A percentile compares a stretch with the other conserved stretches of the same genome.
These are phyloP conservation scores for Kodamaea kakaduensis DNA, from an alignment of 805 yeast species.

Conservation along the genomic window DNA sequence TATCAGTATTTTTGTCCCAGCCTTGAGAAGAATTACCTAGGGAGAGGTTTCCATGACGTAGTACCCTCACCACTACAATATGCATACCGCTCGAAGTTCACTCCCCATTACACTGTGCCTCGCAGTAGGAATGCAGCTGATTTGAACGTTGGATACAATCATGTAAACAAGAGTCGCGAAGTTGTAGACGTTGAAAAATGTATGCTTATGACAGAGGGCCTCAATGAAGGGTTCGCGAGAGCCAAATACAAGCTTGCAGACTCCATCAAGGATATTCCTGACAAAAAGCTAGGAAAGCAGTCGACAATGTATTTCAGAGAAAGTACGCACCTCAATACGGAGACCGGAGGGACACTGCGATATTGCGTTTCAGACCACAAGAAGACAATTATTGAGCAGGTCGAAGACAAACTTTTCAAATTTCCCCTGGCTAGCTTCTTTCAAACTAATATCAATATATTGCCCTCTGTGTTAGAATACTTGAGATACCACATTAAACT, in stretches of 20 bases:
- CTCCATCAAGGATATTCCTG: constrained; percentile 7
- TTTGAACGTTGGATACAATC: constrained; percentile 30
- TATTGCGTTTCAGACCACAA: constrained; percentile 25
- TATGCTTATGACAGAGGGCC: constrained; percentile 30
- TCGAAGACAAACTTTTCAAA: constrained; percentile 34
- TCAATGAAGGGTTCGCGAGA: constrained; percentile 24
- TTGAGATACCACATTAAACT: constrained; percentile 20
- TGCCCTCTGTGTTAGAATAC: constrained; percentile 33
- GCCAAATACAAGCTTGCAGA: constrained; percentile 13
- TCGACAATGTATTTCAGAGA: constrained; percentile 31
- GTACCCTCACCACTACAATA: constrained; percentile 35
- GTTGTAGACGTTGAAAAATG: constrained; percentile 35
- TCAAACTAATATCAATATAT: constrained; percentile 36
- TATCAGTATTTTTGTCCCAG: constrained; percentile 32
- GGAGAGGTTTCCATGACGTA: constrained; percentile 22
- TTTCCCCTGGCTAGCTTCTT: constrained; percentile 39
- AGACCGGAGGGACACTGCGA: constrained; percentile 26
- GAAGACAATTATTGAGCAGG: constrained; percentile 31
- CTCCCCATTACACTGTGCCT: constrained; percentile 33
- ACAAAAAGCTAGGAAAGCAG: constrained; percentile 9
- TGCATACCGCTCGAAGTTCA: constrained; percentile 37
- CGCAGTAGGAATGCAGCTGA: constrained; percentile 9
- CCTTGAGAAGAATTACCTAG: constrained; percentile 9
- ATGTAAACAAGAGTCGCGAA: constrained; percentile 19
- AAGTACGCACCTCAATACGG: constrained; percentile 24